Evolutionary conservation across 2,329 filamentous ascomycete species (phyloP), one percentile per base, ranked within the genome.

Genomic region (Nemania abortiva): DNA sequence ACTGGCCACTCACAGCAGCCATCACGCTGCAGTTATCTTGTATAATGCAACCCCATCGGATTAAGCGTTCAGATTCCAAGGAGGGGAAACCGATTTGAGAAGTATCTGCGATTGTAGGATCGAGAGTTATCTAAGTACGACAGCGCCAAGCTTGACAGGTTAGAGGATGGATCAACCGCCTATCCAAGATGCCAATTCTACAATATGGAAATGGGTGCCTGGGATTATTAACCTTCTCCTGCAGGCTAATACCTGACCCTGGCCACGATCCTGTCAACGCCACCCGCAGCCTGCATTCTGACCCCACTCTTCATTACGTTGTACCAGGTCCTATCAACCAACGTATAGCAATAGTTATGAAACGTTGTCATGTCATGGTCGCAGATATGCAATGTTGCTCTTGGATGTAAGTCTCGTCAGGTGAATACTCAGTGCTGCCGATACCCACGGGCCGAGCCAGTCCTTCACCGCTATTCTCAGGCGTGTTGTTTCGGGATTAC

Each of bases 351-450:
- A 9, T 47, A 42, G 6, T 18, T 27, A 50, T 13, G 20, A 24
- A 50, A 50, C 47, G 7, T 31, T 6, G 24, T 31, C 24, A 53
- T 29, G 10, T 22, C 6, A 53, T 24, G 50, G 27, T 22, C 50
- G 15, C 50, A 53, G 50, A n/a, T 31, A 31, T 53, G 24, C 50
- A 31, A 31, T 53, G 50, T 22, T 53, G 27, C 6, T 29, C 13
- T n/a, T 34, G 5, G 27, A 53, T n/a, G 50, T 53, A 53, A 18
- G 50, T 29, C 6, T 53, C 50, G 50, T 53, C 24, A 53, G n/a
- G 27, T n/a, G 11, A 18, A 18, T 53, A 31, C 24, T 53, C 13
- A 31, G 27, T 31, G n/a, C 15, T 53, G 1, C 13, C 11, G 6
- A 6, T 11, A 53, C 13, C n/a, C 3, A 27, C 6, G 20, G 20